Percentiles rank a stretch among this genome's conserved stretches.
Evolutionary conservation across 805 yeast species (phyloP).

Genomic region (Lipomyces orientalis): DNA sequence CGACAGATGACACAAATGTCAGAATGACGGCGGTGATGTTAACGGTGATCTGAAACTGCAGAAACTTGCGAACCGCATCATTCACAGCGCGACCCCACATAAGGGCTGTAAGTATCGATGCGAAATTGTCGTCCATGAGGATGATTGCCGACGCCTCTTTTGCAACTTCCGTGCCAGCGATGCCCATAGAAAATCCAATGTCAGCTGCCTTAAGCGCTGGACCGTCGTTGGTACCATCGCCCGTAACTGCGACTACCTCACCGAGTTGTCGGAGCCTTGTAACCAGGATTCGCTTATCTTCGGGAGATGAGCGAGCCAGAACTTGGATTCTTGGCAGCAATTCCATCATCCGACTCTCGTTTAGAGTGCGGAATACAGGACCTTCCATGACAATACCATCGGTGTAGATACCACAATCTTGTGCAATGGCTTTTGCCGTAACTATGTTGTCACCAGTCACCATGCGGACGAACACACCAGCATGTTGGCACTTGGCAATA

Average conservation of each 20-base stretch:
- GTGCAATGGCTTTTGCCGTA: conserved; percentile 90
- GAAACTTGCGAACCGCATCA: conserved; percentile 89
- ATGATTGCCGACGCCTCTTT: conserved; percentile 94
- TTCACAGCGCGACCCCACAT: conserved; percentile 98
- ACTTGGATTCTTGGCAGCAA: conserved; percentile 76
- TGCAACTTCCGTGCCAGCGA: conserved; percentile 96
- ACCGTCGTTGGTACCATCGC: conserved; percentile 98
- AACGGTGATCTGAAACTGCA: conserved; percentile 94
- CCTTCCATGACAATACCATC: conserved; percentile 82
- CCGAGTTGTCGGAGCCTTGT: conserved; percentile 75
- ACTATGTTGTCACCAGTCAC: conserved; percentile 93
- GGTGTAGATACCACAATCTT: conserved; percentile 75
- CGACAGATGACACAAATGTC: conserved; percentile 94
- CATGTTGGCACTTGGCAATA: conserved; percentile 77
- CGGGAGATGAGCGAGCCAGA: conserved; percentile 92
- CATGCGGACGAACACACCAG: conserved; percentile 95
- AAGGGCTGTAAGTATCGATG: conserved; percentile 92
- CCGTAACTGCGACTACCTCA: conserved; percentile 97
- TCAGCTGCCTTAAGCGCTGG: conserved; percentile 95
- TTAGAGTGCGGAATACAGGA: conserved; percentile 76
- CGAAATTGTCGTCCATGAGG: conserved; percentile 89
- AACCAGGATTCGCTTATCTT: conserved; percentile 86
- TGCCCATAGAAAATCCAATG: conserved; percentile 98
- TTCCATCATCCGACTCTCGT: conserved; percentile 57
- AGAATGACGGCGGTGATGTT: conserved; percentile 93